phyloP scores from a whole-genome alignment of 371 early-diverging fungal species.

The Mucor irregularis region DNA sequence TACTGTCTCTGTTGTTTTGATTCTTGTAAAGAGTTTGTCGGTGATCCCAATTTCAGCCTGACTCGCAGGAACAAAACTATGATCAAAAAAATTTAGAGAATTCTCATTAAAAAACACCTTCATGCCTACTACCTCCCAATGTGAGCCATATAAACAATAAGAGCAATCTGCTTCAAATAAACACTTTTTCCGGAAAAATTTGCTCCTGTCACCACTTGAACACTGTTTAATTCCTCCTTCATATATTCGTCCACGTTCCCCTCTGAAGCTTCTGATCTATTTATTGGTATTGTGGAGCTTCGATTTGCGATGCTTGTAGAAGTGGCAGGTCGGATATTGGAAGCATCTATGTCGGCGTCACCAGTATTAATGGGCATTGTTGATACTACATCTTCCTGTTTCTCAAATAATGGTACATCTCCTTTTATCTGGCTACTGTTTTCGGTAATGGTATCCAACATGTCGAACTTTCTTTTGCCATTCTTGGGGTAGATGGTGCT shows the following conservation, averaged over 20 bases:
- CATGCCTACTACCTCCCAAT: slow-evolving; percentile 59
- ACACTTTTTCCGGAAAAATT: slow-evolving; percentile 83
- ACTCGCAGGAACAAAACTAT: slow-evolving; percentile 88
- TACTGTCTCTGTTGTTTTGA: slow-evolving; percentile 60
- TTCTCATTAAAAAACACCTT: background rate
- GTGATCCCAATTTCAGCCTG: slow-evolving; percentile 82
- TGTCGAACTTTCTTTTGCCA: too few relatives aligned
- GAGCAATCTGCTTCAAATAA: slow-evolving; percentile 76
- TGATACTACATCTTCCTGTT: too few relatives aligned
- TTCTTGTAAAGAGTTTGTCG: slow-evolving; percentile 87
- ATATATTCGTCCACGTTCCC: background rate
- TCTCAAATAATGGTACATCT: too few relatives aligned
- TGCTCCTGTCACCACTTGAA: slow-evolving; percentile 73
- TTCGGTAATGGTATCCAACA: too few relatives aligned
- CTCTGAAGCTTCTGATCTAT: too few relatives aligned
- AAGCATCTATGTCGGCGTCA: too few relatives aligned
- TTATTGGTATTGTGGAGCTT: too few relatives aligned
- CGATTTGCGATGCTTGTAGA: too few relatives aligned
- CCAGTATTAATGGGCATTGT: too few relatives aligned
- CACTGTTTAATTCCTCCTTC: slow-evolving; percentile 2
- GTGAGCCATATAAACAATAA: slow-evolving; percentile 80
- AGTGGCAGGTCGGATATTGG: too few relatives aligned
- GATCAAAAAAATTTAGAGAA: slow-evolving; percentile 42
- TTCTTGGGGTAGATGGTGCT: too few relatives aligned
- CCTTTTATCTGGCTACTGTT: too few relatives aligned